Base-by-base conservation (phyloP, 345 rosid genomes). In the Moricandia moricandioides region DNA sequence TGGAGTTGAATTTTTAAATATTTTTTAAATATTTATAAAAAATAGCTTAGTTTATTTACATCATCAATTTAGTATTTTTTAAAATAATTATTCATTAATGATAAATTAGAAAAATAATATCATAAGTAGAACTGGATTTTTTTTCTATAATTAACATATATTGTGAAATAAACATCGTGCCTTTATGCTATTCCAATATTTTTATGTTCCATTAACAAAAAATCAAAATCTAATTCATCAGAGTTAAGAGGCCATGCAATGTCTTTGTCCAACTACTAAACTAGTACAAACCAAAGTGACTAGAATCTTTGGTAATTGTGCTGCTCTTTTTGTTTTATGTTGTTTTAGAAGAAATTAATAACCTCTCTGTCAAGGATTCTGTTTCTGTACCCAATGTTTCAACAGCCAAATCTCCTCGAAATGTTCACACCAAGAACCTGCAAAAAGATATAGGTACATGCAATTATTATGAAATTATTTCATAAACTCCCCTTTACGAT, bases 231-330 rank as follows among this genome's bases (percentile, higher is more conserved):
- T 76, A 70, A 70, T 70, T 52, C 59, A 37, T 43, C 55, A 57
- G 45, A 59, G 26, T 77, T 24, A 33, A 47, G 71, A 57, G 49
- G 57, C 68, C 72, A 58, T 71, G 69, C 67, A 77, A 34, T 65
- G 76, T 71, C 72, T 65, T 56, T 71, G 57, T 70, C 75, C 58
- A 62, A 63, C 75, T 17, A 76, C 75, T 70, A 76, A 76, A 63
- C 39, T 35, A 70, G 71, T 43, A 58, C 68, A 65, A 57, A 47
- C 62, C 72, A 77, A 64, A 70, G 80, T 64, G 65, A 71, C 67
- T 59, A 71, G 81, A 78, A 71, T 78, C 81, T 65, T 78, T 58
- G 81, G 81, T 71, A 78, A 78, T 71, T 71, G 81, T 71, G 81
- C 77, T 40, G 29, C 70, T 33, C 73, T 72, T 76, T 76, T 76